phyloP scores from a whole-genome alignment of 1,284 basidiomycete genomes.

The Hypsizygus ulmarius region DNA sequence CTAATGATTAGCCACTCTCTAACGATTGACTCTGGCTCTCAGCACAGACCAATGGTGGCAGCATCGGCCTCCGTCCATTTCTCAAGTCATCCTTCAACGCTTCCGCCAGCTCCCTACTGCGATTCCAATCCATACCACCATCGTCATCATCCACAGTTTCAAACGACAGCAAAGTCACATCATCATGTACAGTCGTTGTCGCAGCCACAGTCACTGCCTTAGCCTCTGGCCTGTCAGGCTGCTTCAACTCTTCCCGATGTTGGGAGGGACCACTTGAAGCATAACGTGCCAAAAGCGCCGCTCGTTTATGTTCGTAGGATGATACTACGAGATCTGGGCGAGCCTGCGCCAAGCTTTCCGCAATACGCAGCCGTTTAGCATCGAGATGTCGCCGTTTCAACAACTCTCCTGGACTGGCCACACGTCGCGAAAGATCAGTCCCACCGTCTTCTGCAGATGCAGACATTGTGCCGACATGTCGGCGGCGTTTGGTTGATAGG shows the following conservation, averaged over 20 bases:
- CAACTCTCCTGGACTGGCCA: background rate
- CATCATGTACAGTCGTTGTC: conserved; percentile 20
- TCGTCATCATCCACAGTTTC: conserved; percentile 29
- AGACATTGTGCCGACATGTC: too few relatives aligned
- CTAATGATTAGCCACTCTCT: too few relatives aligned
- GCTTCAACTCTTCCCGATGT: background rate
- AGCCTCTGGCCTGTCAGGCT: background rate
- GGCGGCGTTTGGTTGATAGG: too few relatives aligned
- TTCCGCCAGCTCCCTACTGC: conserved; percentile 32
- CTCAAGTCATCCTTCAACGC: conserved; percentile 26
- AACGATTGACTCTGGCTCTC: conserved; percentile 19
- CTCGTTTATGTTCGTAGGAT: conserved; percentile 24
- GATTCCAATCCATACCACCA: conserved; percentile 32
- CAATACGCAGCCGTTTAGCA: conserved; percentile 25
- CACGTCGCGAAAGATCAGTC: background rate
- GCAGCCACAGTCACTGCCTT: conserved; percentile 1
- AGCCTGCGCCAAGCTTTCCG: conserved; percentile 25
- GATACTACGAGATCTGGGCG: conserved; percentile 25
- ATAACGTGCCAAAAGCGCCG: conserved; percentile 18
- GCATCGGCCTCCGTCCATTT: conserved; percentile 26
- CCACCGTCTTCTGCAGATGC: too few relatives aligned
- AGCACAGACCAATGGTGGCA: conserved; percentile 31
- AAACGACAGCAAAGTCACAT: conserved; percentile 20
- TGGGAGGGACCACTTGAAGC: conserved; percentile 1
- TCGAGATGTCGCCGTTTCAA: conserved; percentile 11